phyloP scores from a whole-genome alignment of 2,329 filamentous ascomycete species.

The Colletotrichum cereale region DNA sequence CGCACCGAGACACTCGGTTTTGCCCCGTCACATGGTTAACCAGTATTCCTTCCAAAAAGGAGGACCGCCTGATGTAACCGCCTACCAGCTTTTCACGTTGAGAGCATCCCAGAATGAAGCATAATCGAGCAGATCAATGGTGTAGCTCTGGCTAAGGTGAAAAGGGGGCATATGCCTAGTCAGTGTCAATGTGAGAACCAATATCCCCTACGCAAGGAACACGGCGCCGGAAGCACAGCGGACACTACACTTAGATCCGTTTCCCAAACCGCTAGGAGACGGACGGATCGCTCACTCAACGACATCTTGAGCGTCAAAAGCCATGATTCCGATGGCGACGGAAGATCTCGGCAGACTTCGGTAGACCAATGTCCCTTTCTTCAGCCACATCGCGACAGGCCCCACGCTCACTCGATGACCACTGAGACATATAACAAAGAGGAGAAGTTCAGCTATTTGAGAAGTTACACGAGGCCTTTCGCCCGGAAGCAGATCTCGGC shows the following conservation, averaged over 20 bases:
- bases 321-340: background rate
- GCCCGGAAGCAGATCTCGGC: background rate
- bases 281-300: background rate
- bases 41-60: background rate
- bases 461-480: background rate
- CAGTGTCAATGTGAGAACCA: background rate
- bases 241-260: background rate
- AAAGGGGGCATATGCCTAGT: background rate
- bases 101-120: background rate
- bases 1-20: background rate
- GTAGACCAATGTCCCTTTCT: background rate
- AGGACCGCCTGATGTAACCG: background rate
- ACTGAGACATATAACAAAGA: background rate
- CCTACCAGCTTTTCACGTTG: background rate
- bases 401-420: background rate
- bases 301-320: background rate
- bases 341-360: too few relatives aligned
- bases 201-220: background rate
- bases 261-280: background rate
- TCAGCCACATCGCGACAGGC: background rate
- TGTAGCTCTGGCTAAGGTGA: too few relatives aligned
- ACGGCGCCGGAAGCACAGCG: background rate
- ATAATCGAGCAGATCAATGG: background rate
- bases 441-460: background rate
- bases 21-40: background rate